Evolutionary conservation across 805 yeast genomes (phyloP), one percentile per base, ranked within the genome.

Genomic region (Isabelozyma pseudorhagii): DNA sequence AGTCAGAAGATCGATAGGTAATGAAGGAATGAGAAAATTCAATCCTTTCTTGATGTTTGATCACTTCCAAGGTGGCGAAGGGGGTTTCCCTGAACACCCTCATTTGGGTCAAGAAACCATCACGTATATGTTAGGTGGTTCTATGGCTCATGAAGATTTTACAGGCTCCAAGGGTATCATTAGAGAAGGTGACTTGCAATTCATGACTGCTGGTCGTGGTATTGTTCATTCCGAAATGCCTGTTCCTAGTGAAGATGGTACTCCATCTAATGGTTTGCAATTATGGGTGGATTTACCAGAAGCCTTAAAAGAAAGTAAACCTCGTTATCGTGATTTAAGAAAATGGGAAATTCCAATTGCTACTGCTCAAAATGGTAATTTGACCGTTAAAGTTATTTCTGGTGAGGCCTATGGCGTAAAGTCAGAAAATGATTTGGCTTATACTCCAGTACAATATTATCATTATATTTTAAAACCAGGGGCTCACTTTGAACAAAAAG

Each of bases 151-250:
- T 50, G 75, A 66, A 53, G 97, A 91, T 64, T 89, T 90, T 68
- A 87, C 96, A 2, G 96, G 96, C 1, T 72, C 86, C n/a, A 77
- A 79, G 47, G 97, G 96, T 49, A 75, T 88, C 8, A 69, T 91
- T 47, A 76, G 80, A 53, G 82, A 89, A 7, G 97, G 96, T 50
- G 97, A 90, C 64, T 72, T 91, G 56, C 97, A 90, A 66, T 89
- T 90, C 66, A 90, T 90, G 97, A 90, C 96, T 27, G 96, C 97
- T 5, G 97, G 96, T 51, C 80, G 79, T 58, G 97, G 96, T 46
- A 82, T 89, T 38, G 87, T 87, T 48, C 97, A 89, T 65, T 80
- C 90, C 2, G 97, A 90, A 63, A 89, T 89, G 82, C 96, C 96
- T 8, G 84, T 84, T 36, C 72, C 75, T 38, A 73, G 72, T 17